Percentiles rank a stretch among this genome's conserved stretches.
These are phyloP conservation scores for Saksenaea oblongispora DNA, from an alignment of 371 early-diverging fungal species.

Conservation along the genomic window DNA sequence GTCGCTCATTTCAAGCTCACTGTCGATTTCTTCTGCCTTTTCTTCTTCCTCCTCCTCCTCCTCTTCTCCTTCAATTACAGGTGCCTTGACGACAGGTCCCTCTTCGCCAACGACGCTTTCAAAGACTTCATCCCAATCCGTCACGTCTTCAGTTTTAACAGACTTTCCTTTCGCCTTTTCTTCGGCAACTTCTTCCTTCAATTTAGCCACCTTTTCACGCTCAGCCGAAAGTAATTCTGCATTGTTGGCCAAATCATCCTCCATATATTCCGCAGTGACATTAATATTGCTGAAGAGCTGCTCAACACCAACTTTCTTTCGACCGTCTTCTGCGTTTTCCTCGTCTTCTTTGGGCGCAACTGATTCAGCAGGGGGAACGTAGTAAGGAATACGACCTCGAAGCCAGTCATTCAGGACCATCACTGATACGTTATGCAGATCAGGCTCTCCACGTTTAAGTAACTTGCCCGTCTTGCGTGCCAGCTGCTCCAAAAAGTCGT, in stretches of 20 bases:
- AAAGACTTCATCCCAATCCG: slow-evolving; percentile 91
- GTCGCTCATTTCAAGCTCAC: slow-evolving; percentile 59
- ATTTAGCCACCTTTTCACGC: slow-evolving; percentile 46
- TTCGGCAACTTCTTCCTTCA: slow-evolving; percentile 46
- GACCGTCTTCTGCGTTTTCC: slow-evolving; percentile 33
- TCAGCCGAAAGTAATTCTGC: slow-evolving; percentile 54
- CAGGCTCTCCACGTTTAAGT: slow-evolving; percentile 97
- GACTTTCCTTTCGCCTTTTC: slow-evolving; percentile 21
- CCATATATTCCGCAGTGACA: slow-evolving; percentile 75
- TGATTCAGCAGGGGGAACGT: slow-evolving; percentile 80
- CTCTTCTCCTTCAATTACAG: slow-evolving; percentile 29
- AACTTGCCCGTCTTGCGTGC: slow-evolving; percentile 92
- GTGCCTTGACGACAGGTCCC: slow-evolving; percentile 41
- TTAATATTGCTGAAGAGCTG: slow-evolving; percentile 86
- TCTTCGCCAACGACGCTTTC: slow-evolving; percentile 78
- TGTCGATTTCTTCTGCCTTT: slow-evolving; percentile 55
- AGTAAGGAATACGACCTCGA: slow-evolving; percentile 98
- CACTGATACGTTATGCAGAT: slow-evolving; percentile 91
- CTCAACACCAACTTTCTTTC: slow-evolving; percentile 59
- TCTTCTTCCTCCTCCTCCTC: slow-evolving; percentile 21
- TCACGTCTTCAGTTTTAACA: slow-evolving; percentile 48
- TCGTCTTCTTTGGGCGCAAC: slow-evolving; percentile 30
- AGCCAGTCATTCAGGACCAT: slow-evolving; percentile 99
- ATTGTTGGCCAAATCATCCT: slow-evolving; percentile 74
- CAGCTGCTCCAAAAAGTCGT: slow-evolving; percentile 91